These are phyloP conservation scores for Lippia alba DNA, from an alignment of 305 asterid genomes.

Conservation along the genomic window DNA sequence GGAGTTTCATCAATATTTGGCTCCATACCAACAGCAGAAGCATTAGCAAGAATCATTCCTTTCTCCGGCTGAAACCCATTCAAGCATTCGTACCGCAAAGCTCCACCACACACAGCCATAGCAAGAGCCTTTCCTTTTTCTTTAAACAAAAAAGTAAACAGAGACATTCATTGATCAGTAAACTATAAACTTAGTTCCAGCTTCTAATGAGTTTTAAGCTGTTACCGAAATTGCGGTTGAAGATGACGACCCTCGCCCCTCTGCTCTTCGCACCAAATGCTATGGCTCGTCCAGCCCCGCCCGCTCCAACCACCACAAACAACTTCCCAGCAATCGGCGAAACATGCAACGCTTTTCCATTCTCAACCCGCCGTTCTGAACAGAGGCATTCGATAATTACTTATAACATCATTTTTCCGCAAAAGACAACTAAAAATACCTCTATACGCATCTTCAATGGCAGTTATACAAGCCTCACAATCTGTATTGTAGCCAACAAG, in stretches of 20 bases:
- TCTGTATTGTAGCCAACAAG: conserved; percentile 74
- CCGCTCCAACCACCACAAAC: conserved; percentile 74
- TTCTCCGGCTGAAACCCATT: conserved; percentile 51
- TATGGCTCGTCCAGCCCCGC: conserved; percentile 81
- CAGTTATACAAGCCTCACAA: conserved; percentile 70
- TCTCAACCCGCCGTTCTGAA: conserved; percentile 41
- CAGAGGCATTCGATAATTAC: too few relatives aligned
- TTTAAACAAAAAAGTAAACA: conserved; percentile 11
- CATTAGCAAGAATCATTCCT: conserved; percentile 76
- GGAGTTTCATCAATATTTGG: conserved; percentile 63
- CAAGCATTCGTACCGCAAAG: conserved; percentile 56
- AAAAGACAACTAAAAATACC: conserved; percentile 31
- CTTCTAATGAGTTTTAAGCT: conserved; percentile 3
- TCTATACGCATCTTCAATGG: conserved; percentile 69
- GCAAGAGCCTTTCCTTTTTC: conserved; percentile 77
- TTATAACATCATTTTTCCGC: neutral
- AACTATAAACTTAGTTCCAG: neutral
- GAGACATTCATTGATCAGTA: neutral
- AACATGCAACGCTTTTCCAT: conserved; percentile 40
- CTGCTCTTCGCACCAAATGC: conserved; percentile 74
- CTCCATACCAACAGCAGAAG: conserved; percentile 76
- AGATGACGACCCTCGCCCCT: conserved; percentile 70
- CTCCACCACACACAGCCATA: conserved; percentile 69
- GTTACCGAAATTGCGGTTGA: conserved; percentile 70
- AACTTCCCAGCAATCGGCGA: conserved; percentile 68